These are phyloP conservation scores for Flammula alnicola DNA, from an alignment of 1,284 basidiomycete species.

Conservation along the genomic window DNA sequence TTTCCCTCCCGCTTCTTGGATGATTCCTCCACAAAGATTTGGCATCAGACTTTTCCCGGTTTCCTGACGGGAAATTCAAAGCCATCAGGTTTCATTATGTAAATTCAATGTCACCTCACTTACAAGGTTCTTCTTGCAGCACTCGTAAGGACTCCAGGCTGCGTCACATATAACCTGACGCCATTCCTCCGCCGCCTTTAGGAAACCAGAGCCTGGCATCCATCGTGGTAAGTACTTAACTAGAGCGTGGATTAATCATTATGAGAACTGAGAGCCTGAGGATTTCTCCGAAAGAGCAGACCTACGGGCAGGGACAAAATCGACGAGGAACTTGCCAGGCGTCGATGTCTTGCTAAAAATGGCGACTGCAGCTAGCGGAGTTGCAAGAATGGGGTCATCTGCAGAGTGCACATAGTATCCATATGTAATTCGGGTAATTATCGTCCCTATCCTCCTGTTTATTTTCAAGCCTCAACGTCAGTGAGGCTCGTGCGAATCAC, in stretches of 20 bases:
- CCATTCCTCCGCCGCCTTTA: slow-evolving; percentile 23
- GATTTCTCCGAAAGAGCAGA: no score
- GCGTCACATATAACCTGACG: slow-evolving; percentile 14
- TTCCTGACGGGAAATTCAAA: slow-evolving; percentile 17
- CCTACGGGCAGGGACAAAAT: slow-evolving; percentile 31
- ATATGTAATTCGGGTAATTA: slow-evolving; percentile 41
- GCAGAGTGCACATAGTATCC: slow-evolving; percentile 37
- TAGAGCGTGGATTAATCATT: no score
- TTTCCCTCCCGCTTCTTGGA: slow-evolving; percentile 20
- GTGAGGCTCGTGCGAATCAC: no score
- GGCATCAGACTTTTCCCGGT: slow-evolving; percentile 29
- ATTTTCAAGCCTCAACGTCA: no score
- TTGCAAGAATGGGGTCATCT: slow-evolving; percentile 37
- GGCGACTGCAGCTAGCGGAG: slow-evolving; percentile 35
- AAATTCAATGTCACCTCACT: slow-evolving; percentile 7
- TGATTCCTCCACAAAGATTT: slow-evolving; percentile 26
- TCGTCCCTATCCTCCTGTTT: slow-evolving; percentile 35
- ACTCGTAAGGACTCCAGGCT: slow-evolving; percentile 22
- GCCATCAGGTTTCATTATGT: background rate
- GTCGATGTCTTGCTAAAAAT: slow-evolving; percentile 40
- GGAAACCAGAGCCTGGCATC: slow-evolving; percentile 32
- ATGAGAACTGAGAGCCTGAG: no score
- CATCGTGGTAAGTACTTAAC: slow-evolving; percentile 32
- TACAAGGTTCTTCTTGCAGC: slow-evolving; percentile 26
- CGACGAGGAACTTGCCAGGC: slow-evolving; percentile 34